A percentile compares a stretch with the other conserved stretches of the same genome.
These are phyloP conservation scores for Curvularia verruculosa DNA, from an alignment of 2,329 filamentous ascomycete genomes.

Conservation along the genomic window DNA sequence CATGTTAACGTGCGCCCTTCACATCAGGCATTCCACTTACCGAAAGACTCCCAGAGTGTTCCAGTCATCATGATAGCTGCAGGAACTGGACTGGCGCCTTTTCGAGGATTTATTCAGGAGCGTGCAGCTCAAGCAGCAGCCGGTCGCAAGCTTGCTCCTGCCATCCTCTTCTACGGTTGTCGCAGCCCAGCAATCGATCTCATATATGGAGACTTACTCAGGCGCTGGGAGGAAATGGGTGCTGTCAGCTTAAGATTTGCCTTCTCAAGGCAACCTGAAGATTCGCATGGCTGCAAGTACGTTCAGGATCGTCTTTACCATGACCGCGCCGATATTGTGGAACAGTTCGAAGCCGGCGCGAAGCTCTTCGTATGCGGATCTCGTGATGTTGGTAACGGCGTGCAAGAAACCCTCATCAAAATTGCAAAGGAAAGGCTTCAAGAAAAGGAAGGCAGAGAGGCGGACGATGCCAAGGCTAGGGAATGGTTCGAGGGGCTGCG, in stretches of 20 bases:
- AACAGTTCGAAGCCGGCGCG: conserved; percentile 57
- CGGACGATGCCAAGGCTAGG: conserved; percentile 51
- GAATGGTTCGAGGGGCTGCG: conserved; percentile 55
- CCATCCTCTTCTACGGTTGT: conserved; percentile 71
- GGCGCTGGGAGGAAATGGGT: conserved; percentile 64
- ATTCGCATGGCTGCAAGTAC: conserved; percentile 58
- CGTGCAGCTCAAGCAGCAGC: conserved; percentile 51
- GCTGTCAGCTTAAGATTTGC: conserved; percentile 67
- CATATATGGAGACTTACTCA: conserved; percentile 65
- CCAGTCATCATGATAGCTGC: conserved; percentile 52
- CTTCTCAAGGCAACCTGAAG: conserved; percentile 57
- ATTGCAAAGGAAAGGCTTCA: conserved; percentile 53
- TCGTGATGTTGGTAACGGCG: conserved; percentile 53
- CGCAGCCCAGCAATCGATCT: conserved; percentile 62
- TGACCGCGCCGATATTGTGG: conserved; percentile 54
- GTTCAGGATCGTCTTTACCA: conserved; percentile 60
- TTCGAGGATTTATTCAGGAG: conserved; percentile 53
- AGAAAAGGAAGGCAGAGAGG: conserved; percentile 44
- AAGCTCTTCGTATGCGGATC: conserved; percentile 71
- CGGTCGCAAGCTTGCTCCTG: conserved; percentile 62
- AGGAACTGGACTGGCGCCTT: conserved; percentile 52
- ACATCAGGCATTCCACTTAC: conserved; percentile 53
- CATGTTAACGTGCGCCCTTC: conserved; percentile 52
- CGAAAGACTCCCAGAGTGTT: conserved; percentile 48
- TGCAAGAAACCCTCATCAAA: conserved; percentile 50